Evolutionary conservation across 805 yeast species (phyloP), one percentile per base, ranked within the genome.

Genomic region (Blastobotrys chiropterorum): DNA sequence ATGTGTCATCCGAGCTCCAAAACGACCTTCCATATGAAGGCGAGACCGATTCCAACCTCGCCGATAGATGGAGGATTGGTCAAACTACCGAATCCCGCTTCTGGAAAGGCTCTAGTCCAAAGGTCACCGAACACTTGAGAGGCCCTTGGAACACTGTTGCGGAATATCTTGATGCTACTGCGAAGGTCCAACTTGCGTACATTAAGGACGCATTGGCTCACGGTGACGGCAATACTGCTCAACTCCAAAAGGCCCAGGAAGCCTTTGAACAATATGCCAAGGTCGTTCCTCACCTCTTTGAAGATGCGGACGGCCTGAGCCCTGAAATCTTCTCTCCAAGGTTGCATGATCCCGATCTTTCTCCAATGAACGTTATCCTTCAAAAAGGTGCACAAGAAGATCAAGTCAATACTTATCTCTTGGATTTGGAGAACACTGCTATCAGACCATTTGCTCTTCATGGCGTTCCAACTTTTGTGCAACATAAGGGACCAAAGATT

Each of bases 401-500:
- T 8, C 56, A 53, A 54, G 63, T n/a, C 65, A 66, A 31, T 63
- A 67, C 42, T 16, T 78, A 75, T 61, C 81, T 90, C 56, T 64
- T 90, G 50, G 99, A 92, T 69, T 85, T 90, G 64, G 98, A 94
- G 70, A 83, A 85, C 60, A 68, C 90, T 8, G 67, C 82, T 15
- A 81, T 89, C 56, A 86, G 87, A 65, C 98, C 99, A 47, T 86
- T 86, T 62, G 72, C 88, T 47, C 78, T 88, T 58, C 83, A 83
- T 55, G 80, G 78, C 40, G 82, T 89, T 54, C 98, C 99, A 6
- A 75, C 82, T 56, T 94, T 90, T 65, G 83, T 90, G 30, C 82
- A 86, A 47, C 90, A 92, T 72, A 84, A 81, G 46, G 98, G 98
- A 4, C 90, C 90, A 54, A 90, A 90, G 67, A 78, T 94, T 49